Base-by-base conservation (phyloP, 2,329 filamentous ascomycete species). In the Cercospora berteroae region DNA sequence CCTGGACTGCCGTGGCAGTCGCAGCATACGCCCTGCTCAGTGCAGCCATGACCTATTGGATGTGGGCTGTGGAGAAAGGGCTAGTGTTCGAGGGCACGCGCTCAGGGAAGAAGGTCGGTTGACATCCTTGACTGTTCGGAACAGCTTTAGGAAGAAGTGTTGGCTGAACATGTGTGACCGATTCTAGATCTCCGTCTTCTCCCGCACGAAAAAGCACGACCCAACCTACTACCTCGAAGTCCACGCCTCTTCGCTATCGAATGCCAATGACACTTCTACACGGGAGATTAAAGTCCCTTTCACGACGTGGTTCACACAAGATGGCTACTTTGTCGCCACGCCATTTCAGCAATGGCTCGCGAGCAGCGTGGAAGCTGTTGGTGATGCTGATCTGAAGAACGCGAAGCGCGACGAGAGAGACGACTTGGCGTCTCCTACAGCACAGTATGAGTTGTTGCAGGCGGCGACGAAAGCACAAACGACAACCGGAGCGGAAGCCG, bases 311-410 rank as follows among this genome's bases (percentile, higher is more conserved):
- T 95, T 94, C 73, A 83, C 82, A 1, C 74, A 80, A 74, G 90
- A 96, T 78, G 92, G 92, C 60, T 86, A 85, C 77, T 93, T 95
- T 77, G 86, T 93, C 56, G 86, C 87, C 8, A 83, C 87, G 72
- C 91, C 92, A 5, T 94, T 95, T 80, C 92, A 95, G 84, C 86
- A 89, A 76, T 88, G 92, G 81, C 82, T 95, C 58, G 91, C 90
- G 10, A 85, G 85, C n/a, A 84, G 85, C 48, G 83, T 94, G 3
- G 86, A 88, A 0, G 77, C 86, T 33, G 85, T 94, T 69, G 91
- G 89, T 60, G 84, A 83, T 72, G 84, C 84, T 33, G 91, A 94
- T 74, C 85, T 88, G 27, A 80, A 80, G 66, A 84, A 83, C 56
- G 81, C 83, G 3, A 76, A 80, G 5, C 80, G 81, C 67, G 81